Percentiles rank a stretch among this genome's conserved stretches.
Evolutionary conservation across 371 early-diverging fungal genomes (phyloP).

Genomic region (Mucor racemosus): DNA sequence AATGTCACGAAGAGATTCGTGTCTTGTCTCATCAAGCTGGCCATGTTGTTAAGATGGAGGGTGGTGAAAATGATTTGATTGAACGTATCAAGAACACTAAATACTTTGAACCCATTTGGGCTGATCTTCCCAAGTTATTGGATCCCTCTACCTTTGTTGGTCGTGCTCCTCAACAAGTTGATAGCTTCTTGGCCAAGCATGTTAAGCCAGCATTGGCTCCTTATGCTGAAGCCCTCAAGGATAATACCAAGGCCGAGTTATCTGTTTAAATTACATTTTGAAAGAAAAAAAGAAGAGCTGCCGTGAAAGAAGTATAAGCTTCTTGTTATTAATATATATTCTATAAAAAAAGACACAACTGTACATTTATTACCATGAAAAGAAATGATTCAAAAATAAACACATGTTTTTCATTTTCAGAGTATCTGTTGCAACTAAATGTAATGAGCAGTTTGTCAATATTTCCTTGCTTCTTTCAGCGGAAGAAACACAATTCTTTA

Average conservation of each 20-base stretch:
- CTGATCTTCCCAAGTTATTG: conserved; percentile 76
- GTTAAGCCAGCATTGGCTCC: conserved; percentile 88
- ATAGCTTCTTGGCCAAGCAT: conserved; percentile 78
- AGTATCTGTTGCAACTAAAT: too few species aligned
- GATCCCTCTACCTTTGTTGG: conserved; percentile 95
- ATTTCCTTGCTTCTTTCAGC: too few species aligned
- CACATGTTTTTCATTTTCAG: neutral
- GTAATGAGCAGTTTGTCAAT: too few species aligned
- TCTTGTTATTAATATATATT: neutral
- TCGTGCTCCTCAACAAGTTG: conserved; percentile 94
- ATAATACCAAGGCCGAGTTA: conserved; percentile 62
- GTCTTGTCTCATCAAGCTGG: conserved; percentile 95
- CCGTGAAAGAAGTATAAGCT: neutral
- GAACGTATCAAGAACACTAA: conserved; percentile 80
- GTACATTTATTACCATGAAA: neutral
- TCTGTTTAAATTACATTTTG: conserved; percentile 52
- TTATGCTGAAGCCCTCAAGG: conserved; percentile 62
- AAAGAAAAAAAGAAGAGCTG: conserved; percentile 4
- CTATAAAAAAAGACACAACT: neutral
- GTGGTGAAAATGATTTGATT: conserved; percentile 94
- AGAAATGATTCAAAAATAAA: neutral
- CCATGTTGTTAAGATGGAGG: conserved; percentile 88
- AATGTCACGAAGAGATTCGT: conserved; percentile 96
- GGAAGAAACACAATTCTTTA: too few species aligned
- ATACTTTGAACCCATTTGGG: conserved; percentile 90